phyloP scores from a whole-genome alignment of 1,284 basidiomycete species.

The Ustanciosporium gigantosporum region DNA sequence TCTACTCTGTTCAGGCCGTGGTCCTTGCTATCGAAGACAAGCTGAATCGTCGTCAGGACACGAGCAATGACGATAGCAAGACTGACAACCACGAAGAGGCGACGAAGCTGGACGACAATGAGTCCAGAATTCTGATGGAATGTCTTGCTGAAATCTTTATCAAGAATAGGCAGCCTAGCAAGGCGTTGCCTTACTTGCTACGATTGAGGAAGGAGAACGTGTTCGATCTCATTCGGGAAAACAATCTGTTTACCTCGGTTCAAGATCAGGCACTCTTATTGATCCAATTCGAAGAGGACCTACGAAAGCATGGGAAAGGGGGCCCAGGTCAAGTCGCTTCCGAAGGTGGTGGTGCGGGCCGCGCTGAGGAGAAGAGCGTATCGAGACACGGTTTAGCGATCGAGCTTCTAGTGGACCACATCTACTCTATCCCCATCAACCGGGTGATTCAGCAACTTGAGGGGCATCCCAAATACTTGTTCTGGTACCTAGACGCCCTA shows the following conservation, averaged over 20 bases:
- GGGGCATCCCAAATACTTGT: slow-evolving; percentile 77
- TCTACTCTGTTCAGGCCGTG: slow-evolving; percentile 85
- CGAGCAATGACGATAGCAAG: background rate
- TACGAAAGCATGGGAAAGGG: too few species aligned
- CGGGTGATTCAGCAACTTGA: slow-evolving; percentile 86
- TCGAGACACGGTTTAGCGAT: slow-evolving; percentile 71
- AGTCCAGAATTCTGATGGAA: slow-evolving; percentile 73
- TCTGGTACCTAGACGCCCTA: slow-evolving; percentile 88
- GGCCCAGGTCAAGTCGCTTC: slow-evolving; percentile 3
- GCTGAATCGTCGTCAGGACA: slow-evolving; percentile 64
- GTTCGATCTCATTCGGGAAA: slow-evolving; percentile 89
- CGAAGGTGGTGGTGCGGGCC: background rate
- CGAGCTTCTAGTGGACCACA: slow-evolving; percentile 85
- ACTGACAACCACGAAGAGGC: slow-evolving; percentile 62
- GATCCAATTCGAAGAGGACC: slow-evolving; percentile 90
- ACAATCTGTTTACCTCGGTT: slow-evolving; percentile 92
- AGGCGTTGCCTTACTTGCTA: slow-evolving; percentile 87
- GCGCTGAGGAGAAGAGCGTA: background rate
- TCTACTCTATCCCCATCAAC: slow-evolving; percentile 90
- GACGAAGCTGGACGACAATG: slow-evolving; percentile 45
- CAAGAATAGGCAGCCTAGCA: slow-evolving; percentile 85
- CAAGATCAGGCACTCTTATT: slow-evolving; percentile 88
- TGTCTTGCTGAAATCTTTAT: slow-evolving; percentile 90
- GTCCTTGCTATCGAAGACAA: slow-evolving; percentile 84
- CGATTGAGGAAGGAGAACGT: slow-evolving; percentile 83